These are phyloP conservation scores for Furcasterigmium furcatum DNA, from an alignment of 2,329 filamentous ascomycete species.

Conservation along the genomic window DNA sequence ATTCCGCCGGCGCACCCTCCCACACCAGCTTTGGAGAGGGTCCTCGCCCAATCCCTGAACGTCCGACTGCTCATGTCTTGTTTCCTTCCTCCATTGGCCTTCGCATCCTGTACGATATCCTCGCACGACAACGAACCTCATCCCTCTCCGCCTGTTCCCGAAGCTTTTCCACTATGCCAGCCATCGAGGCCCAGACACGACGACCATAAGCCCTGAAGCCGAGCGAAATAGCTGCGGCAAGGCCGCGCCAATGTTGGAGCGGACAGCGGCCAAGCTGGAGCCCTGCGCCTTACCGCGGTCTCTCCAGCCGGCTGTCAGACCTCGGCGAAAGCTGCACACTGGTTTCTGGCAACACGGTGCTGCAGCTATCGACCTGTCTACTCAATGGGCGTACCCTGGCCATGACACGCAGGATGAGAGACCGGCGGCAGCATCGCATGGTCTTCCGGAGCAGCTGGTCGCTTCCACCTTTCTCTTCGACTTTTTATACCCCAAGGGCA, in stretches of 20 bases:
- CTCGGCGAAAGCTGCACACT: constrained; percentile 40
- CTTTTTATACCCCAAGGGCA: constrained; percentile 50
- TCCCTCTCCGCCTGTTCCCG: too few species aligned
- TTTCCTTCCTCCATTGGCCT: too few species aligned
- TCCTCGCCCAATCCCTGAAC: too few species aligned
- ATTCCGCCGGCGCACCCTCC: too few species aligned
- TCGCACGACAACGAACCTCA: too few species aligned
- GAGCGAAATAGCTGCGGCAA: background rate
- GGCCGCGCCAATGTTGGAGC: constrained; percentile 51
- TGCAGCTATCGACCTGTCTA: constrained; percentile 43
- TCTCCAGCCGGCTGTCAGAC: constrained; percentile 37
- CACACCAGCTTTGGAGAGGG: too few species aligned
- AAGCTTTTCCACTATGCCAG: background rate
- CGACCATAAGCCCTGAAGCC: background rate
- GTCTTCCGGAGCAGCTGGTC: constrained; percentile 25
- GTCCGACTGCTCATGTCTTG: too few species aligned
- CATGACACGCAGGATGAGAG: constrained; percentile 22
- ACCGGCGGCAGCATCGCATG: constrained; percentile 15
- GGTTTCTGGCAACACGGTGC: constrained; percentile 55
- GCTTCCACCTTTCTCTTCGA: constrained; percentile 51
- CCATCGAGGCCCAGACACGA: background rate
- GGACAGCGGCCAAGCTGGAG: constrained; percentile 54
- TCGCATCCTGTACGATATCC: too few species aligned
- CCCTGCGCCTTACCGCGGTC: constrained; percentile 52
- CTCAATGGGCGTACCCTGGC: constrained; percentile 34